These are phyloP conservation scores for Euphorbia lathyris DNA, from an alignment of 345 rosid genomes.

Conservation along the genomic window DNA sequence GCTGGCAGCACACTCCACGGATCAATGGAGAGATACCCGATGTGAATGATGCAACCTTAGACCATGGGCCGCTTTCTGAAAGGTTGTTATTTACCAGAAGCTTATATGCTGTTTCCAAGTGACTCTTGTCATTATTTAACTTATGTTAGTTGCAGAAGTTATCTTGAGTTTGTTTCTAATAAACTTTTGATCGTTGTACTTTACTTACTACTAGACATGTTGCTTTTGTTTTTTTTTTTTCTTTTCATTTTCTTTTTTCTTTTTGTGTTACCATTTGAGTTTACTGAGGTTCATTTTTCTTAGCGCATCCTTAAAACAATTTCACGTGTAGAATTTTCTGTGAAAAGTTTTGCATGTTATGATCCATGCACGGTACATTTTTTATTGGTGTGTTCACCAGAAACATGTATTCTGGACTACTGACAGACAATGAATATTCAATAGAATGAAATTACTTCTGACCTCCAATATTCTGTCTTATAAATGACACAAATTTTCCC, in stretches of 20 bases:
- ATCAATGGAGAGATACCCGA: constrained; percentile 76
- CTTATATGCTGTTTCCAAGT: constrained; percentile 6
- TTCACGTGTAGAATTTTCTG: background rate
- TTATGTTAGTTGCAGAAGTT: background rate
- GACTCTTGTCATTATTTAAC: background rate
- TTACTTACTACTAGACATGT: background rate
- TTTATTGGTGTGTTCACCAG: background rate
- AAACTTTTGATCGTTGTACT: background rate
- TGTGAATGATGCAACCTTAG: constrained; percentile 76
- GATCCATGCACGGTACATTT: background rate
- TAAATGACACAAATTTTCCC: background rate
- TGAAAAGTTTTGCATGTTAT: constrained; percentile 1
- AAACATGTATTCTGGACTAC: background rate
- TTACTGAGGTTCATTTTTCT: background rate
- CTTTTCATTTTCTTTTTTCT: too few relatives aligned
- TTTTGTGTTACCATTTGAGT: too few relatives aligned
- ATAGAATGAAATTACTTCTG: constrained; percentile 4
- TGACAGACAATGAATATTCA: background rate
- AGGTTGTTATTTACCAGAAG: constrained; percentile 46
- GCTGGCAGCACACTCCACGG: constrained; percentile 85
- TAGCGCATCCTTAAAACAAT: background rate
- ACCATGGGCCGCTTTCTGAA: constrained; percentile 85
- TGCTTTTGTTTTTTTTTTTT: too few relatives aligned
- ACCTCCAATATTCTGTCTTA: background rate
- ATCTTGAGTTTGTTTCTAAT: background rate